phyloP scores from a whole-genome alignment of 768 basidiomycete genomes.

The Mrakia frigida region DNA sequence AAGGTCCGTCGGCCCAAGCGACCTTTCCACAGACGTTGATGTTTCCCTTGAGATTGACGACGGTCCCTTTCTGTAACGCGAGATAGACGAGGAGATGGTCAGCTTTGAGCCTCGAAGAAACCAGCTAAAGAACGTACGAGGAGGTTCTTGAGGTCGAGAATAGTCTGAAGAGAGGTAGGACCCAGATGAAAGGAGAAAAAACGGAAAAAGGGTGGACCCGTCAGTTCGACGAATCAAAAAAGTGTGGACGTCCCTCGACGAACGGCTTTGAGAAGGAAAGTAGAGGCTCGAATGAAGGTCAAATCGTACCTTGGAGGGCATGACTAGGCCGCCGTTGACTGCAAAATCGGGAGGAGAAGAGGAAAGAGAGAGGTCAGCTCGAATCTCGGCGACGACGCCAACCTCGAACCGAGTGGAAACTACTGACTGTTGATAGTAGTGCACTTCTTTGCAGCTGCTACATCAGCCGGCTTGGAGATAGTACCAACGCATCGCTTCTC shows the following conservation, averaged over 20 bases:
- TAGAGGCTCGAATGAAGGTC: background rate
- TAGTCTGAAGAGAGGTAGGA: constrained; percentile 50
- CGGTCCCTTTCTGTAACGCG: constrained; percentile 45
- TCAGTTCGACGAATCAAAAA: background rate
- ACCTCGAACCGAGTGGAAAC: constrained; percentile 45
- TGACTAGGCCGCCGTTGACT: background rate
- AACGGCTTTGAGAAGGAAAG: background rate
- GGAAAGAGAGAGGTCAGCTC: background rate
- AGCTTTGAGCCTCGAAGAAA: too few relatives aligned
- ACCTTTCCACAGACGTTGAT: constrained; percentile 53
- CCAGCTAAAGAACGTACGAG: constrained; percentile 22
- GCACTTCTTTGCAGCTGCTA: constrained; percentile 54
- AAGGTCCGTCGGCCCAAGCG: constrained; percentile 37
- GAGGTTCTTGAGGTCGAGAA: constrained; percentile 51
- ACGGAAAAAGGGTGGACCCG: background rate
- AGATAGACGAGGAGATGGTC: too few relatives aligned
- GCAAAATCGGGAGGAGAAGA: background rate
- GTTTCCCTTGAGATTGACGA: constrained; percentile 60
- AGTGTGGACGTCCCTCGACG: too few relatives aligned
- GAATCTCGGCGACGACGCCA: background rate
- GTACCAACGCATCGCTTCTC: constrained; percentile 48
- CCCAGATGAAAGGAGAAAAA: background rate
- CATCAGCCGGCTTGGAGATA: constrained; percentile 54
- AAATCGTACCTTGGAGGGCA: background rate
- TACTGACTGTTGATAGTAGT: constrained; percentile 56